phyloP scores from a whole-genome alignment of 2,329 filamentous ascomycete species.

The Colletotrichum eremochloae region DNA sequence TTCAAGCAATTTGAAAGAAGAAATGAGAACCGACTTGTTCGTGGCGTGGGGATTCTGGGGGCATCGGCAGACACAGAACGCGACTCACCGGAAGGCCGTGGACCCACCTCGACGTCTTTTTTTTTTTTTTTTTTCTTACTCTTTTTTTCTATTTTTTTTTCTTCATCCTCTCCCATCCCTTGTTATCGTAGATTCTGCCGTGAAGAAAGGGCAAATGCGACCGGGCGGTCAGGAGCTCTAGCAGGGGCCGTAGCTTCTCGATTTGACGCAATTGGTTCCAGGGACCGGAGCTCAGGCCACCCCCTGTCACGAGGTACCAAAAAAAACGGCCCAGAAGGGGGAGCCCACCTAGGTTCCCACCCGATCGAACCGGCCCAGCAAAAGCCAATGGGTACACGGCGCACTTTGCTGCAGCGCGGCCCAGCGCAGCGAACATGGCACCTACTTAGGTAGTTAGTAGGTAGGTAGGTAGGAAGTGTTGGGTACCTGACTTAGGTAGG shows the following conservation, averaged over 20 bases:
- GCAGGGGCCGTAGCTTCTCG: conserved; percentile 21
- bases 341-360: conserved; percentile 3
- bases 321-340: conserved; percentile 18
- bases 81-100: conserved; percentile 27
- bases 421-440: background rate
- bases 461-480: too few species aligned
- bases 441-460: too few species aligned
- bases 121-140: background rate
- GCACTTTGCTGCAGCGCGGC: background rate
- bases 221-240: conserved; percentile 31
- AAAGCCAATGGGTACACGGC: background rate
- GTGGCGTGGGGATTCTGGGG: conserved; percentile 32
- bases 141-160: background rate
- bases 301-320: background rate
- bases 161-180: too few species aligned
- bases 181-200: conserved; percentile 24
- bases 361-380: conserved; percentile 2
- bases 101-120: conserved; percentile 16
- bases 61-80: conserved; percentile 23
- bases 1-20: conserved; percentile 10
- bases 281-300: conserved; percentile 35
- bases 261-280: conserved; percentile 24
- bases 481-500: background rate
- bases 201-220: conserved; percentile 11
- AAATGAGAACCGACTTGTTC: conserved; percentile 21